Evolutionary conservation across 2,329 filamentous ascomycete species (phyloP), one percentile per base, ranked within the genome.

Genomic region (Aspergillus novofumigatus): DNA sequence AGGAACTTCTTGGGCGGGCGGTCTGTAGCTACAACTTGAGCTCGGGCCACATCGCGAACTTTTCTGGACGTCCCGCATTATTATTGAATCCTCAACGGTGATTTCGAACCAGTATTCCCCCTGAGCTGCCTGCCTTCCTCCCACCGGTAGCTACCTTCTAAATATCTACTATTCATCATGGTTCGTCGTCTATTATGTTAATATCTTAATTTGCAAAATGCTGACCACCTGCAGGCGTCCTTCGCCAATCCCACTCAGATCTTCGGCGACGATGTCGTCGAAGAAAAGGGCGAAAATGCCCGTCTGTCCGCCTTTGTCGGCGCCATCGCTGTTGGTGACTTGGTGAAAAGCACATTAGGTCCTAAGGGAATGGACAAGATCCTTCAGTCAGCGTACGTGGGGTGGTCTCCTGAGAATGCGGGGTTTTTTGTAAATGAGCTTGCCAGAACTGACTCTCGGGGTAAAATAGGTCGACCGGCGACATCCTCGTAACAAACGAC

Each of bases 291-390:
- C 70, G 93, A 97, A 81, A 97, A 97, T 89, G 93, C 94, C 70
- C 91, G 93, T 84, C 88, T 97, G 68, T 89, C 91, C n/a, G 93
- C 93, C 64, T 99, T 99, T 71, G 93, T 99, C 55, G 94, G 94
- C 68, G 94, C 94, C 74, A 99, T 99, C 72, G 94, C 94, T 55
- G 94, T 99, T 49, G 94, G 94, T 54, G 94, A 99, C 70, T 79
- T 99, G 65, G 94, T 99, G 54, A 99, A 99, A 84, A 96, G 91
- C 76, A 97, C 94, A 10, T 80, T 99, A 35, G 94, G 94, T 6
- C 94, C 94, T 41, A 97, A 97, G 81, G 94, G 94, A 67, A 97
- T 97, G 92, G 94, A 97, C 82, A 97, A 96, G 82, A 96, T 96
- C 75, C 81, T 96, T 72, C 92, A 96, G 77, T 96, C 92, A 75